These are phyloP conservation scores for Asterochloris sp. DNA, from an alignment of 139 green algal species.

Conservation along the genomic window DNA sequence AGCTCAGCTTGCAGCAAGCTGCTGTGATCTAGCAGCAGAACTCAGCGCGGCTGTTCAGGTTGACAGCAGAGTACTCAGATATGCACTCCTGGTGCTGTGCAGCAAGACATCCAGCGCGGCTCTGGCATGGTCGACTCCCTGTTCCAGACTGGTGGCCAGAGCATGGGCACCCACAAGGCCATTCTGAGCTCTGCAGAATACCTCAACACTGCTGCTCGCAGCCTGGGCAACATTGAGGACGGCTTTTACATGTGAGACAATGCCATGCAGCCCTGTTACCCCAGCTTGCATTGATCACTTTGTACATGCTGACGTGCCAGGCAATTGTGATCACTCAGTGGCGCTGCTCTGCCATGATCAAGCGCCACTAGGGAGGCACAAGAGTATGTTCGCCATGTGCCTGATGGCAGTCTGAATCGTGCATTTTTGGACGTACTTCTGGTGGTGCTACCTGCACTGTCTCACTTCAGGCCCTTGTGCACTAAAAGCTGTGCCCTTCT, in stretches of 20 bases:
- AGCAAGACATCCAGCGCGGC: slow-evolving; percentile 95
- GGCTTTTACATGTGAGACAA: slow-evolving; percentile 90
- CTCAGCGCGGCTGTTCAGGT: too few relatives aligned
- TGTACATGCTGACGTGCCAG: neutral
- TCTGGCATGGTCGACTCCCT: slow-evolving; percentile 89
- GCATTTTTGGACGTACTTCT: neutral
- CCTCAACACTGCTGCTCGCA: slow-evolving; percentile 65
- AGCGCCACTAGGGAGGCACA: neutral
- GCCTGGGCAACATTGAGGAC: slow-evolving; percentile 89
- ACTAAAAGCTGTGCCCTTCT: too few relatives aligned
- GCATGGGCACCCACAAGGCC: slow-evolving; percentile 84
- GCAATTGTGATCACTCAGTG: neutral
- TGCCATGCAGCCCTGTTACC: neutral
- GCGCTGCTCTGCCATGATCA: too few relatives aligned
- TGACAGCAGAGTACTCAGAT: neutral
- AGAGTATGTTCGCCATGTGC: neutral
- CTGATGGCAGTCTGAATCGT: neutral
- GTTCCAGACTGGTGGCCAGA: slow-evolving; percentile 84
- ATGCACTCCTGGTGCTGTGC: slow-evolving; percentile 17
- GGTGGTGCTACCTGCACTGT: too few relatives aligned
- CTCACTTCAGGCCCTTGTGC: too few relatives aligned
- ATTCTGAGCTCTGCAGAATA: slow-evolving; percentile 89
- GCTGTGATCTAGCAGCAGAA: neutral
- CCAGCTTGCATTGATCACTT: neutral
- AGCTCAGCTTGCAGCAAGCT: neutral